A percentile compares a stretch with the other conserved stretches of the same genome.
These are phyloP conservation scores for Colletotrichum sp. DNA, from an alignment of 2,329 filamentous ascomycete species.

Conservation along the genomic window DNA sequence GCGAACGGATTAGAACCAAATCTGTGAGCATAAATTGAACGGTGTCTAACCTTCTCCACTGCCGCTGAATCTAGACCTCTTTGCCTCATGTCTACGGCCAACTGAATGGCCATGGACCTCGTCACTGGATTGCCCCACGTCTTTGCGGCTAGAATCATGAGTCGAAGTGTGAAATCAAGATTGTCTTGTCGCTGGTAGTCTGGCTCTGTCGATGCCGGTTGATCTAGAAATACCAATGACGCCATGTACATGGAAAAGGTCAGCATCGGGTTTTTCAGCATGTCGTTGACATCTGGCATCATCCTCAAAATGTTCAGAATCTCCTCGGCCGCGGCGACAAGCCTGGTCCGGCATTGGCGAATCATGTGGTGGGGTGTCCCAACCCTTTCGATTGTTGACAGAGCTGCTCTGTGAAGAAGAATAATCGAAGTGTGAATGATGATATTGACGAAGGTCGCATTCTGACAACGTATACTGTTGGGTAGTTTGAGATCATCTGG, in stretches of 20 bases:
- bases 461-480: slow-evolving; percentile 60
- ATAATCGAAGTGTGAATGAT: slow-evolving; percentile 72
- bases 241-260: slow-evolving; percentile 76
- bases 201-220: slow-evolving; percentile 59
- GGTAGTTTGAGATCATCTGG: slow-evolving; percentile 65
- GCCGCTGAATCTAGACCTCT: slow-evolving; percentile 27
- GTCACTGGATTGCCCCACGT: slow-evolving; percentile 65
- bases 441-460: slow-evolving; percentile 67
- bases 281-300: slow-evolving; percentile 41
- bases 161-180: slow-evolving; percentile 69
- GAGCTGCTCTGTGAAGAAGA: slow-evolving; percentile 72
- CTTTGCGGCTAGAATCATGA: slow-evolving; percentile 68
- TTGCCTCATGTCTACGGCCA: slow-evolving; percentile 68
- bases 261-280: slow-evolving; percentile 72
- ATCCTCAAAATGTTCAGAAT: slow-evolving; percentile 72
- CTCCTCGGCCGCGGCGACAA: slow-evolving; percentile 70
- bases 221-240: slow-evolving; percentile 73
- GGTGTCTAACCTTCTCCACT: slow-evolving; percentile 24
- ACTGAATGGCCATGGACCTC: slow-evolving; percentile 72
- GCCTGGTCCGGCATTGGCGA: slow-evolving; percentile 69
- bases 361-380: slow-evolving; percentile 41
- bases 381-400: slow-evolving; percentile 71
- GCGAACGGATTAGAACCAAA: background rate
- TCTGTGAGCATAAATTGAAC: accelerated
- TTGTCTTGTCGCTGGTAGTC: slow-evolving; percentile 48